Conservation (phyloP, 2,329 filamentous ascomycete species). For the Botrytis squamosa region DNA sequence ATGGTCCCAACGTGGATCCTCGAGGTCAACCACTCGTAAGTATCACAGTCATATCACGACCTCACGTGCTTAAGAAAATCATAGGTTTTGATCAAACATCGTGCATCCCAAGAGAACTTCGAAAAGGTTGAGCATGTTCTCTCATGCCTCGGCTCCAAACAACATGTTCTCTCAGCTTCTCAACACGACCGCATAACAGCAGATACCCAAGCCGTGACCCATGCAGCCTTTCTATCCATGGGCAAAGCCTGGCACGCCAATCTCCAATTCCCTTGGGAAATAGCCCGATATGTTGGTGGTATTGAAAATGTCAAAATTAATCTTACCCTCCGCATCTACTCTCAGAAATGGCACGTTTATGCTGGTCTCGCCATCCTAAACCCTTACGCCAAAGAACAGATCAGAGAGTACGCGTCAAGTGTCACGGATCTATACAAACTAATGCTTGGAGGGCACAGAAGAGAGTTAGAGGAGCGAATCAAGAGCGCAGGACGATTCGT, state of each 20-base stretch:
- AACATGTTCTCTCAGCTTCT: conserved; percentile 81
- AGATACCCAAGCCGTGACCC: conserved; percentile 96
- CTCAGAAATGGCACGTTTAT: conserved; percentile 99
- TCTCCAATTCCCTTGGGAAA: conserved; percentile 94
- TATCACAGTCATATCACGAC: conserved; percentile 2
- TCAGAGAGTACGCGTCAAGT: conserved; percentile 86
- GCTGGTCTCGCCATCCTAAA: conserved; percentile 96
- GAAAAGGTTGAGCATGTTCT: conserved; percentile 78
- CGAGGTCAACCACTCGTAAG: conserved; percentile 81
- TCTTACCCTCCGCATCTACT: conserved; percentile 93
- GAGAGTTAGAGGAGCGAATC: conserved; percentile 72
- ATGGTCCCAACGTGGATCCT: conserved; percentile 87
- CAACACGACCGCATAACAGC: conserved; percentile 97
- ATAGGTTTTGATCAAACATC: conserved; percentile 83
- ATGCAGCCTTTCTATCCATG: conserved; percentile 96
- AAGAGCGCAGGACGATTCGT: conserved; percentile 76
- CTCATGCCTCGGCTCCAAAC: conserved; percentile 78
- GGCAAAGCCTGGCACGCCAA: conserved; percentile 97
- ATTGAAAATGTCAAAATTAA: conserved; percentile 99
- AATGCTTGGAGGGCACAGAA: conserved; percentile 82
- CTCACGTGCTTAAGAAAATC: conserved; percentile 3
- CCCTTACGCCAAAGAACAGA: conserved; percentile 86
- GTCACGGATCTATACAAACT: conserved; percentile 96
- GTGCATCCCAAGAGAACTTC: conserved; percentile 74
- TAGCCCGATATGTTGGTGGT: conserved; percentile 90